phyloP scores from a whole-genome alignment of 1,284 basidiomycete genomes.

The Pseudozyma sp. region DNA sequence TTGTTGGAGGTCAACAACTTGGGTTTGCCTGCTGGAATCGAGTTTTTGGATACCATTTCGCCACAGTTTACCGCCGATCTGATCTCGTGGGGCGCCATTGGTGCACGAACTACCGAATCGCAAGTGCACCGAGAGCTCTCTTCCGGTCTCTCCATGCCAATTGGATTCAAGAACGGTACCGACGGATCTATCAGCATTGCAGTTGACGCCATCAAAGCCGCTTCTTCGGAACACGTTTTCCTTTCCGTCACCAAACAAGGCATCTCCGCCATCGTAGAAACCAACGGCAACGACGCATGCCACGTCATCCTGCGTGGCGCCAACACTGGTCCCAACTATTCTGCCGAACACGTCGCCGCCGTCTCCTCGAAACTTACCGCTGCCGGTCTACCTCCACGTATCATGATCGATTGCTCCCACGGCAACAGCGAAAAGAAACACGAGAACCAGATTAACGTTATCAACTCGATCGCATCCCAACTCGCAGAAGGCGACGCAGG shows the following conservation, averaged over 20 bases:
- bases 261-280: slow-evolving; percentile 69
- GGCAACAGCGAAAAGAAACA: slow-evolving; percentile 76
- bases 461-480: slow-evolving; percentile 72
- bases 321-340: slow-evolving; percentile 67
- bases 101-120: slow-evolving; percentile 81
- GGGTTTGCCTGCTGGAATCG: slow-evolving; percentile 70
- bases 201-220: slow-evolving; percentile 94
- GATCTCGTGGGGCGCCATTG: slow-evolving; percentile 97
- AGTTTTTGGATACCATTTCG: slow-evolving; percentile 78
- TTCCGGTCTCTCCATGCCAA: slow-evolving; percentile 88
- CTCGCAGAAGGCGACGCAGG: slow-evolving; percentile 41
- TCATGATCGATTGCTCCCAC: slow-evolving; percentile 84
- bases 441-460: slow-evolving; percentile 73
- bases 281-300: slow-evolving; percentile 67
- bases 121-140: slow-evolving; percentile 90
- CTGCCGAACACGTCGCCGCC: slow-evolving; percentile 48
- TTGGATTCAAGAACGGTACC: slow-evolving; percentile 77
- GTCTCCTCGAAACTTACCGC: slow-evolving; percentile 54
- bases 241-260: slow-evolving; percentile 97
- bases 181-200: slow-evolving; percentile 72
- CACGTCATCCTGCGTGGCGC: slow-evolving; percentile 68
- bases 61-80: slow-evolving; percentile 97
- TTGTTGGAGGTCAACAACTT: slow-evolving; percentile 75
- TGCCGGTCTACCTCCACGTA: slow-evolving; percentile 48
- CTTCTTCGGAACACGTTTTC: slow-evolving; percentile 93